phyloP scores from a whole-genome alignment of 2,329 filamentous ascomycete genomes.

The Trichophyton mentagrophytes region DNA sequence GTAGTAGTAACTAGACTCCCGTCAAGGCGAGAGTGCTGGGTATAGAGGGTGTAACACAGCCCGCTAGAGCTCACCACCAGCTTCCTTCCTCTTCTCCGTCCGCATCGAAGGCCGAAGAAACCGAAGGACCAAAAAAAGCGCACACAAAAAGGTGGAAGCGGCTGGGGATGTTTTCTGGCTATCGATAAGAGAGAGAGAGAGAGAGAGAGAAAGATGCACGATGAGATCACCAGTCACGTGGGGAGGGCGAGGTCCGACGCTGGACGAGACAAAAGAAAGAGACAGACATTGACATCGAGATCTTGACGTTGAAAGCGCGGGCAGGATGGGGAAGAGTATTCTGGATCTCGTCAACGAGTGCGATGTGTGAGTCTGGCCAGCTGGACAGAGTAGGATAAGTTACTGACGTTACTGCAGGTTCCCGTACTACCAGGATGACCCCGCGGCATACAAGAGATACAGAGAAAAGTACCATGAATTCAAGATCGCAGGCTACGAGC shows the following conservation, averaged over 20 bases:
- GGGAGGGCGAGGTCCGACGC: too few species aligned
- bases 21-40: neutral
- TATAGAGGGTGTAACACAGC: neutral
- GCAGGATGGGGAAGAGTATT: conserved; percentile 9
- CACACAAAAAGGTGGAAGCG: neutral
- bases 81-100: neutral
- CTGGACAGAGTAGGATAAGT: neutral
- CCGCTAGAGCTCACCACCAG: neutral
- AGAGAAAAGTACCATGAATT: conserved; percentile 48
- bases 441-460: conserved; percentile 42
- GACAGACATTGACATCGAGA: neutral
- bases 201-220: neutral
- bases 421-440: conserved; percentile 55
- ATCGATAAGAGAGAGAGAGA: neutral
- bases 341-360: conserved; percentile 43
- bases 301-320: neutral
- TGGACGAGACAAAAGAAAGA: neutral
- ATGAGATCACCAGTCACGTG: conserved; percentile 1
- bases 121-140: neutral
- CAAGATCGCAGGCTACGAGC: conserved; percentile 53
- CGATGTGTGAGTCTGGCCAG: conserved; percentile 37
- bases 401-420: conserved; percentile 43
- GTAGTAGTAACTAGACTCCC: neutral
- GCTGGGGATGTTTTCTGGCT: neutral
- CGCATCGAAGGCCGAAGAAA: neutral